Evolutionary conservation across 148 eudicot species (phyloP), one percentile per base, ranked within the genome.

Genomic region (Oxyria digyna): DNA sequence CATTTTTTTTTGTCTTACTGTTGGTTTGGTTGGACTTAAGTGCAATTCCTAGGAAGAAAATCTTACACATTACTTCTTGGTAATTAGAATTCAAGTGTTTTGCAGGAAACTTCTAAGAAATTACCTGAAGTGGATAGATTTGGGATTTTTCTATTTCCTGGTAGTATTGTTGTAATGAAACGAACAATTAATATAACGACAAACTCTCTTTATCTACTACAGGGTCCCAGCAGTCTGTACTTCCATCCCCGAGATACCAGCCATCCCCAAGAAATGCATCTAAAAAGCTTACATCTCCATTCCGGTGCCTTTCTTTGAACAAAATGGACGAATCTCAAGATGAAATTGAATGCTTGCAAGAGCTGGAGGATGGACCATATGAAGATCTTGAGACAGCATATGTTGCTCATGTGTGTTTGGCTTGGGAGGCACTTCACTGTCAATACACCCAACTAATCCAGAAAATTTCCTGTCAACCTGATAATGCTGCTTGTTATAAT

Each of bases 351-450:
- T 82, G 82, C 59, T 87, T 94, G 50, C 96, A 90, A 77, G 83
- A 74, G 80, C 87, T 81, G 6, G 83, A 75, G 13, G 75, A 75
- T 33, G 78, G 73, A 67, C 89, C 87, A 24, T 85, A 71, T 70
- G 79, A 77, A 55, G 93, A 94, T 79, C 86, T 94, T 11, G 99
- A 94, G 80, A 86, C 84, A 59, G 86, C 88, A 11, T 94, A 94
- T 70, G 96, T 71, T 52, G 74, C 54, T 29, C 74, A 71, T 27
- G 31, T 71, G 38, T 71, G 74, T 42, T 62, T 71, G 74, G 64
- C 68, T 62, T 71, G 99, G 99, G 99, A 94, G 81, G 96, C 89
- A 33, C 96, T 94, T 67, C 99, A 94, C 67, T 80, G 91, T 74
- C 97, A 94, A 35, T 91, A 90, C 79, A 85, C 93, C 6, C 92